Conservation (phyloP, 2,329 filamentous ascomycete species). For the Cercospora nicotianae region DNA sequence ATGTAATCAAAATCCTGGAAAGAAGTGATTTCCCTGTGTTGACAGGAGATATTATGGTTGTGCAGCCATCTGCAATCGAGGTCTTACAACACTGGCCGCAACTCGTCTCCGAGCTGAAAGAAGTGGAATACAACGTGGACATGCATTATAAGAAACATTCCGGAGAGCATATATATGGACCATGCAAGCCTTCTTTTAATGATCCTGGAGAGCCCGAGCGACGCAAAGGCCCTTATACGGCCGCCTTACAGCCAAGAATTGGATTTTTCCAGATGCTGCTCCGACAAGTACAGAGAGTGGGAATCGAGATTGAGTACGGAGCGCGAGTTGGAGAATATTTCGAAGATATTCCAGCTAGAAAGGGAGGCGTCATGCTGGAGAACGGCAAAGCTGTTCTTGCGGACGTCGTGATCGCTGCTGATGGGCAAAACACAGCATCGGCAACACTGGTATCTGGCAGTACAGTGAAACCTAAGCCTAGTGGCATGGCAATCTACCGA, state of each 20-base stretch:
- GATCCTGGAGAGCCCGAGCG: not conserved
- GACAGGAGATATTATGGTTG: not conserved
- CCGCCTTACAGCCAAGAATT: not conserved
- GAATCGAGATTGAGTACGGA: slow-evolving; percentile 38
- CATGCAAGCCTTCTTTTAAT: not conserved
- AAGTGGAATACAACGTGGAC: not conserved
- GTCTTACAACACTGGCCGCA: not conserved
- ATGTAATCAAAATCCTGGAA: not conserved
- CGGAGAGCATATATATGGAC: not conserved
- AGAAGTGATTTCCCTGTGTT: not conserved
- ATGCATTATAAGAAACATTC: not conserved
- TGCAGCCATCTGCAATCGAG: not conserved
- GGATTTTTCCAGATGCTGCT: not conserved
- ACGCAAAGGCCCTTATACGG: not conserved
- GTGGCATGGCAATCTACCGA: slow-evolving; percentile 55
- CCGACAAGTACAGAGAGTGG: slow-evolving; percentile 3
- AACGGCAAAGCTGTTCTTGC: slow-evolving; percentile 43
- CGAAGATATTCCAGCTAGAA: slow-evolving; percentile 30
- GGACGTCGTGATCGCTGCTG: slow-evolving; percentile 55
- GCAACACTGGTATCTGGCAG: slow-evolving; percentile 55
- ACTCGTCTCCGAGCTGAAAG: not conserved
- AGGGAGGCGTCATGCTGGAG: slow-evolving; percentile 29
- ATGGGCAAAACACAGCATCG: slow-evolving; percentile 55
- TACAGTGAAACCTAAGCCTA: slow-evolving; percentile 44
- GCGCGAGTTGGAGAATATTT: slow-evolving; percentile 36